These are phyloP conservation scores for Lathyrus tuberosus DNA, from an alignment of 306 rosid species.

Conservation along the genomic window DNA sequence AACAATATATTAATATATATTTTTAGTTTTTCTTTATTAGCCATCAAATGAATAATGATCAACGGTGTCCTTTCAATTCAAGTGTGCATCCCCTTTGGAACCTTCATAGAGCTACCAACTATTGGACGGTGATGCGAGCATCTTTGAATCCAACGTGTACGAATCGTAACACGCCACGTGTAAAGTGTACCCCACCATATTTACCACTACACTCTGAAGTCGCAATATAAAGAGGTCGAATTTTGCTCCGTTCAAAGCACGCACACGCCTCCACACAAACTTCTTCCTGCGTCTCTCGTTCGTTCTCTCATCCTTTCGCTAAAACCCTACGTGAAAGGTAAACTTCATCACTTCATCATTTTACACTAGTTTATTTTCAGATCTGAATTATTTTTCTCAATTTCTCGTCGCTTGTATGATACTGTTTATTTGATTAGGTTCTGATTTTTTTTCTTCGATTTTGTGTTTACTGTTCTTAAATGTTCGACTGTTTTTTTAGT, in stretches of 20 bases:
- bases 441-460: no score
- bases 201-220: background rate
- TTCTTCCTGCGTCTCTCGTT: background rate
- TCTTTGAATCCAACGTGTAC: background rate
- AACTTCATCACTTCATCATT: background rate
- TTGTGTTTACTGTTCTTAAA: background rate
- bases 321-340: slow-evolving; percentile 44
- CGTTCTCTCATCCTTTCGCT: slow-evolving; percentile 23
- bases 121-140: slow-evolving; percentile 36
- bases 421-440: background rate
- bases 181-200: background rate
- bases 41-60: background rate
- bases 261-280: slow-evolving; percentile 34
- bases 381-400: background rate
- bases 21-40: background rate
- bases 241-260: slow-evolving; percentile 38
- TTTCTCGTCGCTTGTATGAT: background rate
- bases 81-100: background rate
- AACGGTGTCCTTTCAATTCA: slow-evolving; percentile 9
- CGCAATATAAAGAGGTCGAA: slow-evolving; percentile 11
- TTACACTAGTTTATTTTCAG: background rate
- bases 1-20: background rate
- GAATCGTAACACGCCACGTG: background rate
- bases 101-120: background rate
- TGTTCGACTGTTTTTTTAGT: background rate